Percentiles rank a stretch among this genome's conserved stretches.
phyloP scores from a whole-genome alignment of 306 rosid genomes.

The Potentilla sterilis region DNA sequence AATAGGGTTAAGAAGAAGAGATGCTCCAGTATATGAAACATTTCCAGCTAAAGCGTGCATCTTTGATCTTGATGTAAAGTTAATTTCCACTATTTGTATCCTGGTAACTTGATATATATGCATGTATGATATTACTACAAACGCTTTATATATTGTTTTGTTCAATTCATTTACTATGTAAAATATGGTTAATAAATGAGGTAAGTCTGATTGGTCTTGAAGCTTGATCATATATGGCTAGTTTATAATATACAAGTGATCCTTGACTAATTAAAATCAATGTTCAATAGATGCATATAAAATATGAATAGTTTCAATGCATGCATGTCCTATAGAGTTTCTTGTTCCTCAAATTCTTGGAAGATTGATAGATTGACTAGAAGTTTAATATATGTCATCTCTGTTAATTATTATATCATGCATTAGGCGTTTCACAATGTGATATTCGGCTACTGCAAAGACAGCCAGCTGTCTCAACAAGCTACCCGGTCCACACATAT shows the following conservation, averaged over 20 bases:
- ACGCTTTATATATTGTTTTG: neutral
- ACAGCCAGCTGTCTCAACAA: neutral
- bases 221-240: neutral
- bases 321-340: neutral
- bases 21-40: conserved; percentile 36
- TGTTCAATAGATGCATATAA: neutral
- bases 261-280: neutral
- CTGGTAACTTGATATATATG: neutral
- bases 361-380: neutral
- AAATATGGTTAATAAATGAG: neutral
- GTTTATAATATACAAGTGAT: neutral
- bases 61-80: neutral
- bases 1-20: conserved; percentile 41
- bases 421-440: neutral
- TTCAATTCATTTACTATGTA: neutral
- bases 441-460: neutral
- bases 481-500: neutral
- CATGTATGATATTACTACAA: neutral
- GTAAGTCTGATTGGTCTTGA: neutral
- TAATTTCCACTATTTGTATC: neutral
- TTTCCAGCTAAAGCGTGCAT: neutral
- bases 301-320: neutral
- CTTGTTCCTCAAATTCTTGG: neutral
- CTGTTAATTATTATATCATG: neutral
- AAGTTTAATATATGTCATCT: neutral